Evolutionary conservation across 2,329 filamentous ascomycete genomes (phyloP).

Genomic region (Lachnellula subtilissima): DNA sequence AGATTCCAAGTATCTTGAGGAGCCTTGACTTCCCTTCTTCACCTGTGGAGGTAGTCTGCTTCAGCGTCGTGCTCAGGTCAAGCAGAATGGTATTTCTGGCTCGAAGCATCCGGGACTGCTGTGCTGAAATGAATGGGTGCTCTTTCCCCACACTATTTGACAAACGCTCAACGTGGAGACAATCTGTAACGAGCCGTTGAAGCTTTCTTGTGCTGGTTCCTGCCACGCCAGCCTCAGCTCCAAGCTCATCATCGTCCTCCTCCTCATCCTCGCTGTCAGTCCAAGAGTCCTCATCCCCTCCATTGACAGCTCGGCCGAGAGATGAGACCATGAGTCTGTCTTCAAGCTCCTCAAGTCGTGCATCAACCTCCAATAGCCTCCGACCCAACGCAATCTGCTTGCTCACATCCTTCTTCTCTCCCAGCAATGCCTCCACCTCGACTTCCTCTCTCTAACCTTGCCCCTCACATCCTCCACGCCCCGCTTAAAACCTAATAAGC

Average conservation of each 20-base stretch:
- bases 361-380: conserved; percentile 63
- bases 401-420: conserved; percentile 63
- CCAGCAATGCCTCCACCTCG: conserved; percentile 58
- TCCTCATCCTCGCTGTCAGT: conserved; percentile 38
- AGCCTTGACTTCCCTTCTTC: conserved; percentile 38
- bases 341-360: conserved; percentile 59
- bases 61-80: conserved; percentile 59
- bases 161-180: conserved; percentile 49
- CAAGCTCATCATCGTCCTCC: conserved; percentile 32
- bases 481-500: conserved; percentile 76
- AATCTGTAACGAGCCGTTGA: conserved; percentile 53
- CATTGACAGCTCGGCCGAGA: conserved; percentile 24
- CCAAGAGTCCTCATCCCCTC: conserved; percentile 25
- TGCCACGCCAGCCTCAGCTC: conserved; percentile 27
- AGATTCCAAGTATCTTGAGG: conserved; percentile 54
- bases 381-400: conserved; percentile 57
- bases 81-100: conserved; percentile 59
- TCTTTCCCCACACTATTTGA: conserved; percentile 45
- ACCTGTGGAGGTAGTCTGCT: conserved; percentile 45
- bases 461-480: conserved; percentile 71
- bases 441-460: conserved; percentile 56
- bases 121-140: conserved; percentile 60
- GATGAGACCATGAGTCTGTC: conserved; percentile 52
- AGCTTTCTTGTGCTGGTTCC: conserved; percentile 34
- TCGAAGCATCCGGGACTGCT: conserved; percentile 50